A percentile compares a stretch with the other conserved stretches of the same genome.
phyloP scores from a whole-genome alignment of 768 basidiomycete genomes.

The Xerocomellus amylosporus region DNA sequence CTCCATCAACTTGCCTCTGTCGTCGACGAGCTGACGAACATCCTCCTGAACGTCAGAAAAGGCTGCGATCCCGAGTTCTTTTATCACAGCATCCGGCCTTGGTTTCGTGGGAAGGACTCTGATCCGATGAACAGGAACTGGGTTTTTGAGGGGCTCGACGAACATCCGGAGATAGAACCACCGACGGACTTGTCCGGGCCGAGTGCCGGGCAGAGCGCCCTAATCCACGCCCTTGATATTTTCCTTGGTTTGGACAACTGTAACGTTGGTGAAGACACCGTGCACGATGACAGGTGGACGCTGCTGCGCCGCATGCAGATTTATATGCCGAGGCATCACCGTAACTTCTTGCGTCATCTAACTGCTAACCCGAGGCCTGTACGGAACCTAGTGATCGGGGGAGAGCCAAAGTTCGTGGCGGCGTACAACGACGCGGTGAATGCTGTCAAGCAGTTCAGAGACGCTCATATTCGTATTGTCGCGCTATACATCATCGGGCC shows the following conservation, averaged over 20 bases:
- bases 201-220: slow-evolving; percentile 77
- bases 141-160: slow-evolving; percentile 60
- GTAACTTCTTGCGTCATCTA: slow-evolving; percentile 72
- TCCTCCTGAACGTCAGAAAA: slow-evolving; percentile 63
- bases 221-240: slow-evolving; percentile 71
- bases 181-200: slow-evolving; percentile 68
- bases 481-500: slow-evolving; percentile 75
- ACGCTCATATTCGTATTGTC: slow-evolving; percentile 75
- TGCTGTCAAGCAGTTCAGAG: slow-evolving; percentile 69
- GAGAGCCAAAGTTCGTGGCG: slow-evolving; percentile 35
- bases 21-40: slow-evolving; percentile 57
- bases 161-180: slow-evolving; percentile 40
- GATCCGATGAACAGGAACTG: slow-evolving; percentile 43
- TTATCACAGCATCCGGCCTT: slow-evolving; percentile 71
- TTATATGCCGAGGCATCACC: slow-evolving; percentile 84
- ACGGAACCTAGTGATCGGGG: slow-evolving; percentile 46
- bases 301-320: slow-evolving; percentile 72
- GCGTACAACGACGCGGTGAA: slow-evolving; percentile 66
- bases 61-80: slow-evolving; percentile 73
- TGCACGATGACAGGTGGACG: slow-evolving; percentile 23
- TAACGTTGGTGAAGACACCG: slow-evolving; percentile 19
- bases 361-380: slow-evolving; percentile 56
- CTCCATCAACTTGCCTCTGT: slow-evolving; percentile 60
- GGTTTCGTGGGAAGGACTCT: slow-evolving; percentile 74
- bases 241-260: slow-evolving; percentile 65